Evolutionary conservation across 345 rosid species (phyloP), one percentile per base, ranked within the genome.

Genomic region (Acer campestre): DNA sequence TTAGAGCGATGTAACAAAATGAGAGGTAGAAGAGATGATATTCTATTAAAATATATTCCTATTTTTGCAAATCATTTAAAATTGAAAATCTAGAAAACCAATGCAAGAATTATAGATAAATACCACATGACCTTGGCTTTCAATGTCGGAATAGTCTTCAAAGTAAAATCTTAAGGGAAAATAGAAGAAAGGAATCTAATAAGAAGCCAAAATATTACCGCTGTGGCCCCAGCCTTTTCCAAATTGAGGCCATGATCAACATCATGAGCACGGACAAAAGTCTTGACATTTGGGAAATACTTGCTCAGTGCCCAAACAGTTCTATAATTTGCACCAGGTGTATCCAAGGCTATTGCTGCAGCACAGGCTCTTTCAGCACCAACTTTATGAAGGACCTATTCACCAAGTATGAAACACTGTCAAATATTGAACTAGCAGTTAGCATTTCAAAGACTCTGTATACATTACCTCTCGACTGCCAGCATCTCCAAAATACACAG

Each of bases 281-380:
- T 95, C 77, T 93, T 95, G 80, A 93, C 97, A 18, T 95, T 93
- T 59, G 99, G 99, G 81, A 90, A 95, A 78, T 92, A 86, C 93
- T 95, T 95, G 97, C 85, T 95, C 80, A 95, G 83, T 76, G 99
- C 99, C 99, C 99, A 95, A 53, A 95, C 99, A 83, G 98, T 90
- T 89, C 99, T 90, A 85, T 93, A 95, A 78, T 95, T 95, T 83
- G 99, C 98, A 84, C 99, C 99, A 51, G 99, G 98, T 75, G 97
- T 82, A 80, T 95, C 99, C 81, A 95, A 81, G 73, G 99, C 92
- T 76, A 95, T 86, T 80, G 97, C 99, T 10, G 98, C 98, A 70
- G 99, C 97, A 79, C 98, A 92, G 1, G 99, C 99, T 86, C 99
- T 92, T 78, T 85, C 97, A 14, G 98, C 98, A 80, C 99, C 99